These are phyloP conservation scores for Trypanosoma boissoni DNA, from an alignment of 208 protist genomes.

Conservation along the genomic window DNA sequence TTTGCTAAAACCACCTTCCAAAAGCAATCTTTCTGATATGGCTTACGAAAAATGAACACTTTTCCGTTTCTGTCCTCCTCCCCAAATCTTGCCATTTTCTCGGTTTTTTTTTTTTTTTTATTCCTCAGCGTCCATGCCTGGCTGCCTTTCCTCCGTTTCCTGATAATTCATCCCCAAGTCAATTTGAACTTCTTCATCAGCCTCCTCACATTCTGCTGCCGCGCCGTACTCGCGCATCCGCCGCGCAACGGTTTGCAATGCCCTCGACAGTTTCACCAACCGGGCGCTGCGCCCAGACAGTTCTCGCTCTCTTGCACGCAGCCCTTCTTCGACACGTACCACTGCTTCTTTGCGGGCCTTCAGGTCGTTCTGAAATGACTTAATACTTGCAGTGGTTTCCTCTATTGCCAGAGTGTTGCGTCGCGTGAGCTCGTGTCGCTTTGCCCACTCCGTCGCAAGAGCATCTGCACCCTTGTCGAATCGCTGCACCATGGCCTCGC, in stretches of 20 bases:
- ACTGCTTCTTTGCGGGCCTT: conserved; percentile 23
- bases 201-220: conserved; percentile 4
- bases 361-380: conserved; percentile 42
- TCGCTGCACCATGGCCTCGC: conserved; percentile 12
- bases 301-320: conserved; percentile 21
- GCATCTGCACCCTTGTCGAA: conserved; percentile 20
- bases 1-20: background rate
- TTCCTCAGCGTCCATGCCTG: too few relatives aligned
- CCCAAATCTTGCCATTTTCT: too few relatives aligned
- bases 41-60: too few relatives aligned
- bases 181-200: conserved; percentile 4
- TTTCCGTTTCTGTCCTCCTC: too few relatives aligned
- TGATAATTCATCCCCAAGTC: background rate
- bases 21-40: background rate
- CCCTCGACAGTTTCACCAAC: conserved; percentile 27
- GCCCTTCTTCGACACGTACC: conserved; percentile 10
- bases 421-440: conserved; percentile 12
- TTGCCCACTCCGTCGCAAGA: conserved; percentile 23
- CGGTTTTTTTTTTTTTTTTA: too few relatives aligned
- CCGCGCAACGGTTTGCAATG: conserved; percentile 31
- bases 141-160: too few relatives aligned
- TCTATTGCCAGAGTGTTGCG: conserved; percentile 48
- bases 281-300: conserved; percentile 13
- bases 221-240: conserved; percentile 24
- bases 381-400: conserved; percentile 54